A percentile compares a stretch with the other conserved stretches of the same genome.
These are phyloP conservation scores for Apiospora arundinis DNA, from an alignment of 2,329 filamentous ascomycete genomes.

Conservation along the genomic window DNA sequence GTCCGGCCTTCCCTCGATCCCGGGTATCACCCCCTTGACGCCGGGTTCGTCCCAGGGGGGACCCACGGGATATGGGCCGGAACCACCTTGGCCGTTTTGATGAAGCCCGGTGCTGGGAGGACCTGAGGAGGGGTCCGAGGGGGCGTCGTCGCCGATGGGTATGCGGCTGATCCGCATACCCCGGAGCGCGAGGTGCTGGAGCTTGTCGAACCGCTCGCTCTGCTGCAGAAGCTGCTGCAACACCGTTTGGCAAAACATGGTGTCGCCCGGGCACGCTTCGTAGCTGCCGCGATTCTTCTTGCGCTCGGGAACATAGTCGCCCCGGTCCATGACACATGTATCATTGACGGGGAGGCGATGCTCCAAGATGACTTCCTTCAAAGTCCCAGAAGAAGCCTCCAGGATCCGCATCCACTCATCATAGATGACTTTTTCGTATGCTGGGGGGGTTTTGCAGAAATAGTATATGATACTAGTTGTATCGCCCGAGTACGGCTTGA, in stretches of 20 bases:
- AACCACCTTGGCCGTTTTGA: too few relatives aligned
- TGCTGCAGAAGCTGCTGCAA: conserved; percentile 19
- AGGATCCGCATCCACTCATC: conserved; percentile 20
- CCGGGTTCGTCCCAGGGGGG: not conserved
- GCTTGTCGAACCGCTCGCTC: conserved; percentile 13
- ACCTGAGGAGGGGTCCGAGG: too few relatives aligned
- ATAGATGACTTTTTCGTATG: conserved; percentile 22
- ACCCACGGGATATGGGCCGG: too few relatives aligned
- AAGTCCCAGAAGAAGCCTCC: not conserved
- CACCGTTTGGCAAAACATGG: conserved; percentile 21
- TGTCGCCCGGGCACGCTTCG: conserved; percentile 16
- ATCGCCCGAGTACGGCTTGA: conserved; percentile 17
- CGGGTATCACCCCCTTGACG: not conserved
- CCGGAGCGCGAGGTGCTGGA: conserved; percentile 21
- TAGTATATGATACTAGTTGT: not conserved
- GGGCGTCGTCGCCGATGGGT: not conserved
- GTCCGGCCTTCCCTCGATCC: conserved; percentile 12
- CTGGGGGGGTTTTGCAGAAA: not conserved
- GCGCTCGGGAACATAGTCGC: not conserved
- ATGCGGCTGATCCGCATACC: conserved; percentile 21
- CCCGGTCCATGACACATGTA: not conserved
- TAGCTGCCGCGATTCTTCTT: not conserved
- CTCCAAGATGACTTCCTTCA: conserved; percentile 24
- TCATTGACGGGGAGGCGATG: conserved; percentile 19
- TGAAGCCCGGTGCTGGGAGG: too few relatives aligned